Conservation (phyloP, 2,329 filamentous ascomycete species). For the Pseudocercospora vitis region DNA sequence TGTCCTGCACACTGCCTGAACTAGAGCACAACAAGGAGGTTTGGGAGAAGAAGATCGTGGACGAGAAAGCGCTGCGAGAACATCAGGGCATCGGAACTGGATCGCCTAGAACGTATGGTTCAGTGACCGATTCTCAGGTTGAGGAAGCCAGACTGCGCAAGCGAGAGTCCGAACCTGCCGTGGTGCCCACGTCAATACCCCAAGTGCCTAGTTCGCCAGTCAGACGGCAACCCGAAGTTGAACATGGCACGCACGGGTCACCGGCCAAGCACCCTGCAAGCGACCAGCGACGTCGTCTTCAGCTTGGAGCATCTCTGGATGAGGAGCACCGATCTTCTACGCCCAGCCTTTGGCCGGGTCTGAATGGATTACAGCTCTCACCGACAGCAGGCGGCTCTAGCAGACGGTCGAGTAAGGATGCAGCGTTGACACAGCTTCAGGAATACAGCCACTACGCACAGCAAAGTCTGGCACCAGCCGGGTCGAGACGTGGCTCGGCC, state of each 20-base stretch:
- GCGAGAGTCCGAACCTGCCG: constrained; percentile 33
- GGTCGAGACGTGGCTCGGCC: constrained; percentile 38
- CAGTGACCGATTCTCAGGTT: constrained; percentile 34
- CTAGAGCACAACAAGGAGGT: constrained; percentile 72
- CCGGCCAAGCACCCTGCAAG: constrained; percentile 27
- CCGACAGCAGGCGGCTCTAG: constrained; percentile 29
- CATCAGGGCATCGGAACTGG: constrained; percentile 24
- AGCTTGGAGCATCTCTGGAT: constrained; percentile 21
- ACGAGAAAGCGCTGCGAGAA: constrained; percentile 57
- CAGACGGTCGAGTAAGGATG: constrained; percentile 40
- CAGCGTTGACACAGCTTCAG: constrained; percentile 38
- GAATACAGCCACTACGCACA: constrained; percentile 35
- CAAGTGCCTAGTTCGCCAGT: constrained; percentile 28
- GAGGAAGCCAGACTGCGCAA: constrained; percentile 34
- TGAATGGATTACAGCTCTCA: constrained; percentile 25
- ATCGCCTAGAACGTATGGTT: constrained; percentile 32
- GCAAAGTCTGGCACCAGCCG: constrained; percentile 28
- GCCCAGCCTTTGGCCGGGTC: constrained; percentile 25
- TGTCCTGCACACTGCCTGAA: constrained; percentile 81
- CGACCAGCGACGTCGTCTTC: constrained; percentile 30
- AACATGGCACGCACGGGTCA: constrained; percentile 15
- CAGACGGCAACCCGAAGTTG: constrained; percentile 23
- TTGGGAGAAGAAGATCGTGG: constrained; percentile 68
- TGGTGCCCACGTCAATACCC: constrained; percentile 24
- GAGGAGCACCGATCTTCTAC: constrained; percentile 33